Evolutionary conservation across 2,329 filamentous ascomycete genomes (phyloP).

Genomic region (Capronia coronata): DNA sequence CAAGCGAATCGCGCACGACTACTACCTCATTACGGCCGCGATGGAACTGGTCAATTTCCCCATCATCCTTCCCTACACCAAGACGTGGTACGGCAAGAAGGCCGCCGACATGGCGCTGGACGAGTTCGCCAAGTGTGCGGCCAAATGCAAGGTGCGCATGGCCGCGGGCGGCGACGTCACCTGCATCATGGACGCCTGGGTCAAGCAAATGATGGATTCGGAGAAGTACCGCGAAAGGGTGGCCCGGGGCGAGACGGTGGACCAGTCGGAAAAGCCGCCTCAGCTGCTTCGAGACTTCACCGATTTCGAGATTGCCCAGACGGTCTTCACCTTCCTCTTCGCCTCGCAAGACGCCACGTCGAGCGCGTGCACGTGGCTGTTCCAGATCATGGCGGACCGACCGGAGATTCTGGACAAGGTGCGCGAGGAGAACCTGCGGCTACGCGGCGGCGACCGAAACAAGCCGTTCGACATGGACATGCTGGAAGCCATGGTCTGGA

Average conservation of each 20-base stretch:
- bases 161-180: constrained; percentile 75
- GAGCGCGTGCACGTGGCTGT: constrained; percentile 88
- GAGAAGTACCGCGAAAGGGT: constrained; percentile 72
- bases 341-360: constrained; percentile 95
- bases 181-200: constrained; percentile 95
- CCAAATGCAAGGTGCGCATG: constrained; percentile 90
- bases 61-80: constrained; percentile 89
- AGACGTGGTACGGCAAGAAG: constrained; percentile 96
- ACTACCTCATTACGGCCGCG: constrained; percentile 91
- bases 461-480: constrained; percentile 71
- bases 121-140: constrained; percentile 85
- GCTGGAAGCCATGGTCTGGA: constrained; percentile 83
- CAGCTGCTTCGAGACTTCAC: constrained; percentile 78
- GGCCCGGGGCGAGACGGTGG: constrained; percentile 62
- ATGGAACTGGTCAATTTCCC: constrained; percentile 98
- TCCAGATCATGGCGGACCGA: constrained; percentile 87
- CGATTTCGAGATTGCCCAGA: constrained; percentile 87
- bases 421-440: constrained; percentile 77
- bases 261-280: constrained; percentile 70
- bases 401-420: constrained; percentile 88
- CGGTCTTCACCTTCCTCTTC: constrained; percentile 92
- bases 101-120: constrained; percentile 83
- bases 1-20: constrained; percentile 92
- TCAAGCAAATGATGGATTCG: constrained; percentile 80
- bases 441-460: constrained; percentile 67